A percentile compares a stretch with the other conserved stretches of the same genome.
phyloP scores from a whole-genome alignment of 331 rosid genomes.

The Prunus yedoensis region DNA sequence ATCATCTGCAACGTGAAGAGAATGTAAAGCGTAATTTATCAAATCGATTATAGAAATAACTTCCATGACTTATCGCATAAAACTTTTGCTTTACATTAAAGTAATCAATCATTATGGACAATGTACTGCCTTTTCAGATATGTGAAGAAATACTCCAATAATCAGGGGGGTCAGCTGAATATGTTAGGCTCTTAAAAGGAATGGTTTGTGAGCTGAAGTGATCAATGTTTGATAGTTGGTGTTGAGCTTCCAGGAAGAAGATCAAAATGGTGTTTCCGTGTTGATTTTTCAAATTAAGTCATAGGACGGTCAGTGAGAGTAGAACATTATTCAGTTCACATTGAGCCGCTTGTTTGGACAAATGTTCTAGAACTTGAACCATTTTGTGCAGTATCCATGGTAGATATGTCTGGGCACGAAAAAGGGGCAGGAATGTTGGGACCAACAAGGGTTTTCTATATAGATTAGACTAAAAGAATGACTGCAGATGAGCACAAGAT shows the following conservation, averaged over 20 bases:
- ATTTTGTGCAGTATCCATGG: neutral
- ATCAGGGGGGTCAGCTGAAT: neutral
- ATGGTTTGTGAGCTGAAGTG: neutral
- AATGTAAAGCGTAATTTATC: neutral
- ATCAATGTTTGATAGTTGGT: neutral
- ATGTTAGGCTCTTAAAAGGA: neutral
- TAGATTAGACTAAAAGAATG: neutral
- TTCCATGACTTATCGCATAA: neutral
- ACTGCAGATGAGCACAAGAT: neutral
- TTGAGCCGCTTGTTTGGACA: neutral
- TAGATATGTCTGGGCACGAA: neutral
- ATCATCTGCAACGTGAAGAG: slow-evolving; percentile 1
- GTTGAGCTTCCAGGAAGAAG: neutral
- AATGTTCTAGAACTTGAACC: neutral
- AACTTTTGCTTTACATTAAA: neutral
- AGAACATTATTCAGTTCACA: neutral
- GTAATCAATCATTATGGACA: slow-evolving; percentile 5
- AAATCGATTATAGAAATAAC: neutral
- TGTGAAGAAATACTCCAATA: neutral
- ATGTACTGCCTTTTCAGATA: neutral
- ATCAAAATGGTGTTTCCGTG: neutral
- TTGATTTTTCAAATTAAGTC: neutral
- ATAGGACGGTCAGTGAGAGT: neutral
- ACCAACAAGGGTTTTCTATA: neutral
- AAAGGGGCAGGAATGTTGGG: neutral